A percentile compares a stretch with the other conserved stretches of the same genome.
Conservation (phyloP, 2,329 filamentous ascomycete species). For the Camillea tinctor region DNA sequence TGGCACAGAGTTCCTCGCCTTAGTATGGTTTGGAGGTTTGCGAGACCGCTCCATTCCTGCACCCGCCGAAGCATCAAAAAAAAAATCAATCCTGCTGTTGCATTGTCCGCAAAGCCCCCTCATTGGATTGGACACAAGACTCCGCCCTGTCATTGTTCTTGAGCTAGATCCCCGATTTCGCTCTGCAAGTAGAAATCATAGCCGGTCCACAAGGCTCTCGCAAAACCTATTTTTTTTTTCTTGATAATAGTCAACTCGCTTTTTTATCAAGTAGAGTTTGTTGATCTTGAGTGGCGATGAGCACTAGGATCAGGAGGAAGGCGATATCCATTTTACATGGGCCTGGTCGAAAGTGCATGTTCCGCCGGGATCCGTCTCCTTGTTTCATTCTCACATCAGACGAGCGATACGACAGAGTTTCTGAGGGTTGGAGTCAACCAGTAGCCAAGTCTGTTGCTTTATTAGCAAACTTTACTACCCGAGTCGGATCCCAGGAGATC, state of each 20-base stretch:
- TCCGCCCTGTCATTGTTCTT: not conserved
- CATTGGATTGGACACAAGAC: not conserved
- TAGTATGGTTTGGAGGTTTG: not conserved
- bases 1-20: not conserved
- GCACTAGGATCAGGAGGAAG: not conserved
- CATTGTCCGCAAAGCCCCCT: not conserved
- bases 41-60: not conserved
- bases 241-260: not conserved
- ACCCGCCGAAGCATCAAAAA: not conserved
- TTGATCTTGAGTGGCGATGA: not conserved
- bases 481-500: not conserved
- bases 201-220: not conserved
- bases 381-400: not conserved
- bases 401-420: not conserved
- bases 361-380: not conserved
- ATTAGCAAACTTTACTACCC: not conserved
- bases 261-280: not conserved
- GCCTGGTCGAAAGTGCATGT: not conserved
- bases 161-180: not conserved
- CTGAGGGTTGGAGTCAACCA: not conserved
- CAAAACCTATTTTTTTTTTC: not conserved
- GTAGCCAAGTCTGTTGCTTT: not conserved
- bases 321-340: not conserved
- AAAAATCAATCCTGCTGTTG: not conserved
- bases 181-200: not conserved